These are phyloP conservation scores for Hsuehochloa calcarea DNA, from an alignment of 176 grass and related monocot species.

Conservation along the genomic window DNA sequence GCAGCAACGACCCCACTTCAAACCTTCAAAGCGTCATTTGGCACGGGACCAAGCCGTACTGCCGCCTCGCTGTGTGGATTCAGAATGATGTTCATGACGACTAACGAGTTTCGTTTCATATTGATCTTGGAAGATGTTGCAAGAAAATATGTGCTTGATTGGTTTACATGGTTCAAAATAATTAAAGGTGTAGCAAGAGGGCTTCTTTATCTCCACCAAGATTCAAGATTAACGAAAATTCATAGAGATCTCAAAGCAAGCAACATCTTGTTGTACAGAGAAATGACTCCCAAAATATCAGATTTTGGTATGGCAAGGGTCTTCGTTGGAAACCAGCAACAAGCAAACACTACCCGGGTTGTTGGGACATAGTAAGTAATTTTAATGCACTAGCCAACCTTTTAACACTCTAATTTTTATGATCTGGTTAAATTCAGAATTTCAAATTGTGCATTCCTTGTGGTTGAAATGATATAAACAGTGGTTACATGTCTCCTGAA, in stretches of 20 bases:
- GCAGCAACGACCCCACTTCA: constrained; percentile 17
- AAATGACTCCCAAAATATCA: constrained; percentile 60
- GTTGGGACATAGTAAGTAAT: constrained; percentile 54
- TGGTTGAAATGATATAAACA: background rate
- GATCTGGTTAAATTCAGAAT: too few relatives aligned
- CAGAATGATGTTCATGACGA: too few relatives aligned
- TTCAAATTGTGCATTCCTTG: background rate
- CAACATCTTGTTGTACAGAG: constrained; percentile 45
- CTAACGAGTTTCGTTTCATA: too few relatives aligned
- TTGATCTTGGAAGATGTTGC: background rate
- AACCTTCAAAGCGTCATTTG: constrained; percentile 17
- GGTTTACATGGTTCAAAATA: constrained; percentile 40
- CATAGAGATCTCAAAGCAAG: constrained; percentile 51
- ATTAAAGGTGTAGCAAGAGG: constrained; percentile 48
- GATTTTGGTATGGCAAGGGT: constrained; percentile 29
- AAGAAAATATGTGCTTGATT: constrained; percentile 33
- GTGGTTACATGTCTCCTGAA: too few relatives aligned
- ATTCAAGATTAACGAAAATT: constrained; percentile 50
- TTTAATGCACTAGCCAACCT: too few relatives aligned
- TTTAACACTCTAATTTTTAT: too few relatives aligned
- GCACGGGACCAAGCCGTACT: background rate
- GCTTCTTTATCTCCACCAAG: constrained; percentile 58
- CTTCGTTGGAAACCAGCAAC: constrained; percentile 23
- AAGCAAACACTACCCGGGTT: constrained; percentile 42
- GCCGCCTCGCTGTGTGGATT: constrained; percentile 29